Conservation (phyloP, 129 eudicot species). For the Gnaphalium uliginosum region DNA sequence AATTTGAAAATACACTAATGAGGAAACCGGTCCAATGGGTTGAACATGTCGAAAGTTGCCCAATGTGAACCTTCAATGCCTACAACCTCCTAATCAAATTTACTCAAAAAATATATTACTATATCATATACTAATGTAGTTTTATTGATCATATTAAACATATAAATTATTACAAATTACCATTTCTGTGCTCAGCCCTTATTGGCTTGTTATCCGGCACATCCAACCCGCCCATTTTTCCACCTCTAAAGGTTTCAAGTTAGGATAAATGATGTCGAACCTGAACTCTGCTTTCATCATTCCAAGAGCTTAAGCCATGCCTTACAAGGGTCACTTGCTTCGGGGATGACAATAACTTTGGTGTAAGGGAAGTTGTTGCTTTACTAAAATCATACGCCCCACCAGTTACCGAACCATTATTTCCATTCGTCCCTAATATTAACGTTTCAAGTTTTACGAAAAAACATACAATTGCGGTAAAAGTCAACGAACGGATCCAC, state of each 20-base stretch:
- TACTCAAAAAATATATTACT: neutral
- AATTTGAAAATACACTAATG: neutral
- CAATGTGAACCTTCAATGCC: neutral
- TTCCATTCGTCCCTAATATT: constrained; percentile 37
- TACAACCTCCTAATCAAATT: neutral
- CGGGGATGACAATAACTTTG: constrained; percentile 51
- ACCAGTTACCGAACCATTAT: constrained; percentile 55
- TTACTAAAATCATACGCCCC: constrained; percentile 68
- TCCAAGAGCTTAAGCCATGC: constrained; percentile 87
- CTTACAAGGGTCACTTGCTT: constrained; percentile 75
- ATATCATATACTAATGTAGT: neutral
- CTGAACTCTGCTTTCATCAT: constrained; percentile 76
- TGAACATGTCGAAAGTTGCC: neutral
- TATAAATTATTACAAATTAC: neutral
- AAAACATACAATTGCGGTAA: constrained; percentile 6
- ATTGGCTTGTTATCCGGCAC: neutral
- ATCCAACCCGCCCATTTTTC: neutral
- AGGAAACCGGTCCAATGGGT: neutral
- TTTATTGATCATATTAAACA: neutral
- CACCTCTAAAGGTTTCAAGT: neutral
- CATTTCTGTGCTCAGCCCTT: neutral
- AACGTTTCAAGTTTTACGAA: neutral
- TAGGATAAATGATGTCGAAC: constrained; percentile 27
- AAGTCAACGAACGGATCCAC: neutral
- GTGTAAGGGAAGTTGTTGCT: constrained; percentile 73